Conservation (phyloP, 2,329 filamentous ascomycete genomes). For the Hypoxylon sp. region DNA sequence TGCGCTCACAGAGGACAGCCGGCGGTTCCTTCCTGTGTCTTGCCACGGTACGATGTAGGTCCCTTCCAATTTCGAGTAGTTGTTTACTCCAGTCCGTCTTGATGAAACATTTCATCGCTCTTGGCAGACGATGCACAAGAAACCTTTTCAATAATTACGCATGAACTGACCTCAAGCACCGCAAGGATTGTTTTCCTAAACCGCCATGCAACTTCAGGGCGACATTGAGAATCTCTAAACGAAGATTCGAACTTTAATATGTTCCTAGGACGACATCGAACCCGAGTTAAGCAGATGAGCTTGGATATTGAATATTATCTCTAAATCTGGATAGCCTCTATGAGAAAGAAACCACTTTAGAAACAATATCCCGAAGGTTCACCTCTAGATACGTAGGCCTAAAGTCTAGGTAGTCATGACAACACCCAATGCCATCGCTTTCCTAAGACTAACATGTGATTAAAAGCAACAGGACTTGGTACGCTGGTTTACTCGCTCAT, state of each 20-base stretch:
- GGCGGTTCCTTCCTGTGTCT: neutral
- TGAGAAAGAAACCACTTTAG: no score
- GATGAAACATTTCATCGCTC: neutral
- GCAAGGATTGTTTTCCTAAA: neutral
- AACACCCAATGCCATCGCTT: neutral
- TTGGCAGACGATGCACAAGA: neutral
- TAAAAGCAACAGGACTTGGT: neutral
- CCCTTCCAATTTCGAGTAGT: neutral
- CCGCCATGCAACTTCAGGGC: neutral
- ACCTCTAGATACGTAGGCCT: neutral
- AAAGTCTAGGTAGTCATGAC: neutral
- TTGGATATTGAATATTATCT: no score
- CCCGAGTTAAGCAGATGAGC: no score
- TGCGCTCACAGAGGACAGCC: neutral
- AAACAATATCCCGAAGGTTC: neutral
- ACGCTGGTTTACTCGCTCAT: neutral
- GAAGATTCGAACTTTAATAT: neutral
- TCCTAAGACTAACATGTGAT: neutral
- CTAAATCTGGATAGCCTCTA: no score
- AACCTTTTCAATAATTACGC: neutral
- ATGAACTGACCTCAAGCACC: neutral
- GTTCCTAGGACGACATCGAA: no score
- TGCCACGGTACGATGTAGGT: neutral
- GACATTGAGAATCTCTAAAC: neutral
- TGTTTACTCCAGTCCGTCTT: no score